Conservation (phyloP, 495 filamentous ascomycete species). For the Xylaria bambusicola region DNA sequence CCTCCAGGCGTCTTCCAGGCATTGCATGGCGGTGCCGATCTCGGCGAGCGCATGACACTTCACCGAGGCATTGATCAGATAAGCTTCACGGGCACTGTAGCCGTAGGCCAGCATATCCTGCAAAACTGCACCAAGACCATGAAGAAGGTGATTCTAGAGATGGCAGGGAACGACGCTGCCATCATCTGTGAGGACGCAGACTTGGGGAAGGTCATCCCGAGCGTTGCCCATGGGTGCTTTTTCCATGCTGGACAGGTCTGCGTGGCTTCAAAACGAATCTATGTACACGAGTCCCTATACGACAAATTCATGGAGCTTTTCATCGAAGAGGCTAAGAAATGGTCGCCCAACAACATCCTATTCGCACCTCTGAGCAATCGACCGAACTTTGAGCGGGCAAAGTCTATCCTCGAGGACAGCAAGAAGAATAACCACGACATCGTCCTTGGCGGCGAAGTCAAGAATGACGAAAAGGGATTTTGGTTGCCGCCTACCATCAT, state of each 20-base stretch:
- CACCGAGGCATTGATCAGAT: slow-evolving; percentile 69
- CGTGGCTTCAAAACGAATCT: slow-evolving; percentile 62
- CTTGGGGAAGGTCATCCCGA: slow-evolving; percentile 57
- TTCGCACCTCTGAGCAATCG: slow-evolving; percentile 63
- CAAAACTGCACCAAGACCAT: slow-evolving; percentile 60
- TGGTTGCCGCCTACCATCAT: slow-evolving; percentile 54
- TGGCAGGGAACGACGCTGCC: slow-evolving; percentile 69
- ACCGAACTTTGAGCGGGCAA: slow-evolving; percentile 59
- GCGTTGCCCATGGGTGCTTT: slow-evolving; percentile 53
- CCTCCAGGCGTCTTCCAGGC: slow-evolving; percentile 69
- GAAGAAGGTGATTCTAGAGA: slow-evolving; percentile 54
- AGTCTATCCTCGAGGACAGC: slow-evolving; percentile 47
- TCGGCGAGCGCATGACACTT: slow-evolving; percentile 58
- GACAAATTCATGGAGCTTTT: slow-evolving; percentile 59
- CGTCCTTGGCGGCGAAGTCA: slow-evolving; percentile 39
- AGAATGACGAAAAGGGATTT: slow-evolving; percentile 41
- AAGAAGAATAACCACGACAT: slow-evolving; percentile 47
- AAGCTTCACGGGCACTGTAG: slow-evolving; percentile 67
- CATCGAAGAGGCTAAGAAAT: slow-evolving; percentile 55
- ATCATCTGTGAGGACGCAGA: slow-evolving; percentile 69
- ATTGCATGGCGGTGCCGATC: slow-evolving; percentile 64
- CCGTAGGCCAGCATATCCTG: slow-evolving; percentile 66
- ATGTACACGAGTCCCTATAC: slow-evolving; percentile 69
- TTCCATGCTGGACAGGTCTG: slow-evolving; percentile 63
- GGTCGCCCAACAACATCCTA: slow-evolving; percentile 46